Percentiles rank a stretch among this genome's conserved stretches.
phyloP scores from a whole-genome alignment of 208 protist genomes.

The Plasmodiophora brassicae region DNA sequence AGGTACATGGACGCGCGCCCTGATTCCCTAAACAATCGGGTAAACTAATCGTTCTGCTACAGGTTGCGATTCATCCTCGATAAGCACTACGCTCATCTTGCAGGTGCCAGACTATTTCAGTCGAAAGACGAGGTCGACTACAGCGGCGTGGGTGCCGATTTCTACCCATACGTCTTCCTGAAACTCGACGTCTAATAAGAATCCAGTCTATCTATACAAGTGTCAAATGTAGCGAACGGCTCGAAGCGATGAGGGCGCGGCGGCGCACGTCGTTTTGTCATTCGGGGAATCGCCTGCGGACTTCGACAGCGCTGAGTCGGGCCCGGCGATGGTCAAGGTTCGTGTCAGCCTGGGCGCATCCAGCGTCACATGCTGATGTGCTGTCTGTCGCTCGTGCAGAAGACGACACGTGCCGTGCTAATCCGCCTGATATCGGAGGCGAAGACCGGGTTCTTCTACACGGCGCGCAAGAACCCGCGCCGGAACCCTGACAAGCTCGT shows the following conservation, averaged over 20 bases:
- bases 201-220: too few species aligned
- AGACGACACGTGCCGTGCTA: not conserved
- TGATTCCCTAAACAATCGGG: not conserved
- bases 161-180: conserved; percentile 13
- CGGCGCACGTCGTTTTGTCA: too few species aligned
- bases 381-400: not conserved
- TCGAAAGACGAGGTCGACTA: not conserved
- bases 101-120: not conserved
- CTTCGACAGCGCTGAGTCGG: too few species aligned
- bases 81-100: not conserved
- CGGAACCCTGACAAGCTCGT: not conserved
- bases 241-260: too few species aligned
- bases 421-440: not conserved
- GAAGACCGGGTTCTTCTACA: conserved; percentile 28
- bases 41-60: too few species aligned
- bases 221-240: too few species aligned
- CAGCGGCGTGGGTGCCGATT: not conserved
- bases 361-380: too few species aligned
- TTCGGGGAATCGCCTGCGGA: too few species aligned
- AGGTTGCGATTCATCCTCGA: not conserved
- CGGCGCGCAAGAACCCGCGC: not conserved
- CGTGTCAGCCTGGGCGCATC: too few species aligned
- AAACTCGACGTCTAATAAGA: conserved; percentile 28
- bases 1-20: not conserved
- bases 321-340: too few species aligned